Evolutionary conservation across 306 rosid genomes (phyloP), one percentile per base, ranked within the genome.

Genomic region (Lathyrus aphaca): DNA sequence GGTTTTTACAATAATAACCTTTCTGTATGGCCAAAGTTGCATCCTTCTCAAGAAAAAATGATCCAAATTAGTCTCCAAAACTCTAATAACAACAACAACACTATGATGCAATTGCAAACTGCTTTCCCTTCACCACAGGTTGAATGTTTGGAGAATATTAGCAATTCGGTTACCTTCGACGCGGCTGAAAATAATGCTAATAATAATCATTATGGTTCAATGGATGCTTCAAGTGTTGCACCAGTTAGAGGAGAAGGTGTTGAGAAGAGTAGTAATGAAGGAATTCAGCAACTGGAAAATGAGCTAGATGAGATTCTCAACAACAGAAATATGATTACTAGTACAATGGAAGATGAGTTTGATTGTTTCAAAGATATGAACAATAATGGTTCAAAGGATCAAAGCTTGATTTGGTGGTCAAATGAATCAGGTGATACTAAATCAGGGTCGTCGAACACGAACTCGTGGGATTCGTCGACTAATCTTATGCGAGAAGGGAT

Each of bases 11-110:
- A 72, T 40, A 85, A 84, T 53, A 53, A 11, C 59, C 59, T 30
- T 53, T 14, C 64, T 74, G 1, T 83, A 9, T 95, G 97, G 99
- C 97, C 99, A 6, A 95, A 89, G 86, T 70, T 86, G 72, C 99
- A 86, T 51, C 95, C 96, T 39, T 71, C 77, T 43, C 97, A 91
- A 56, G 89, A 87, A 78, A 94, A 94, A 54, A 66, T 85, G 75
- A 73, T 86, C 66, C 94, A 83, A 10, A 53, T 53, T 53, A 53
- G 59, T 13, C 59, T 21, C 21, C 35, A 53, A 53, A 53, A 53
- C 30, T 21, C 59, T 21, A 21, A 53, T 53, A 53, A 50, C n/a
- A 38, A 40, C 68, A 53, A 50, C n/a, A 38, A 40, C 68, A 80
- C 82, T 72, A 4, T 76, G 72, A 67, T 61, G 78, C 83, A 72